phyloP scores from a whole-genome alignment of 1,284 basidiomycete species.

The Dichomitus squalens region DNA sequence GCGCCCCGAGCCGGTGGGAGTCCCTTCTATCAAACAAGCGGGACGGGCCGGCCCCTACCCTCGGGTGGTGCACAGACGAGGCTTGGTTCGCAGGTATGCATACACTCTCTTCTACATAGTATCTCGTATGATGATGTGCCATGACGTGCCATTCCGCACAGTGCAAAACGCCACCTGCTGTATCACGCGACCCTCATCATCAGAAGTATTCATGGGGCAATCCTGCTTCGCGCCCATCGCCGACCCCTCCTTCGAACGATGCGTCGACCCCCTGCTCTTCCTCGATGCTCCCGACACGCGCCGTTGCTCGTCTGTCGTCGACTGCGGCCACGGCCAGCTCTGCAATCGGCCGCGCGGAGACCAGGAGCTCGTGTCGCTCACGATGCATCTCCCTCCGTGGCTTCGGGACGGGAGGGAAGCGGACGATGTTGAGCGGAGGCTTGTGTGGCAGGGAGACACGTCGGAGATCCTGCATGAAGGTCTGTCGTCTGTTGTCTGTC shows the following conservation, averaged over 20 bases:
- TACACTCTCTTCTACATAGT: background rate
- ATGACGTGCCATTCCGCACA: conserved; percentile 2
- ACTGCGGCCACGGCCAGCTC: conserved; percentile 39
- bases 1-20: conserved; percentile 46
- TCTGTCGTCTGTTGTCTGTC: conserved; percentile 30
- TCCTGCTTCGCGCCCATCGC: conserved; percentile 49
- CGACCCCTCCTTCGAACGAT: conserved; percentile 34
- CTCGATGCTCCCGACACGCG: conserved; percentile 37
- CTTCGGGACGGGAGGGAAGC: background rate
- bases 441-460: conserved; percentile 72
- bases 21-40: conserved; percentile 38
- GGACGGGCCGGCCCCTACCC: conserved; percentile 1
- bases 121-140: background rate
- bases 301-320: conserved; percentile 36
- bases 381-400: conserved; percentile 29
- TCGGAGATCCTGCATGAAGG: conserved; percentile 72
- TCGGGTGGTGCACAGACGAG: conserved; percentile 63
- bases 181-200: background rate
- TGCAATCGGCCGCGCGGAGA: conserved; percentile 52
- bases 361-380: conserved; percentile 53
- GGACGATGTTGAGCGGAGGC: conserved; percentile 27
- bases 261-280: conserved; percentile 57
- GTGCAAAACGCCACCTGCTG: conserved; percentile 26
- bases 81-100: conserved; percentile 37
- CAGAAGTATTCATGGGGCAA: conserved; percentile 15